Evolutionary conservation across 2,329 filamentous ascomycete genomes (phyloP), one percentile per base, ranked within the genome.

Genomic region (Hirsutella minnesotensis): DNA sequence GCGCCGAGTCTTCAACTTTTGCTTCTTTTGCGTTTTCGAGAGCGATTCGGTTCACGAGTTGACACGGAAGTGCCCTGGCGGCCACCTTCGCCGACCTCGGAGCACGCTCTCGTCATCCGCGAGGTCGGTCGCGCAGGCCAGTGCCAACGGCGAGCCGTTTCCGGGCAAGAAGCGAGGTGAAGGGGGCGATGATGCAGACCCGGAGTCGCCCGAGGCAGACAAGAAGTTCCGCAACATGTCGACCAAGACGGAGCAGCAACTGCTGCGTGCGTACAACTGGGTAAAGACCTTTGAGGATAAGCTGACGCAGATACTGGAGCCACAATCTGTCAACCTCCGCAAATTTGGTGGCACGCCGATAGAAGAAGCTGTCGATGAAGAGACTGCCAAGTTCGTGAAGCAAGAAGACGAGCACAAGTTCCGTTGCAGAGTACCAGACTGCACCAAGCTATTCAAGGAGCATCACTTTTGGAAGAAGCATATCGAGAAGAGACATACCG

Each of bases 11-110:
- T 94, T 94, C 73, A 95, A 92, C 65, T 96, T 98, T 67, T 98
- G 92, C 69, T 95, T 98, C 71, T 98, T 96, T 69, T 98, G 92
- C 61, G 94, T 98, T 5, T 96, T 98, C 53, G 92, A 98, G 65
- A 92, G 88, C 57, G 92, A 98, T 62, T 96, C 90, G 0, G 82
- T 96, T 19, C 92, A 98, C 56, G 92, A 98, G 65, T 72, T 98
- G 51, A 89, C 86, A 34, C 81, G 92, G 46, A 96, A 98, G 65
- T 98, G 92, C 54, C 88, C 92, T 21, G 92, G 92, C 35, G 92
- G 92, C n/a, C 92, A 98, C 69, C 78, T 98, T 47, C 86, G 92
- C 48, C 82, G 92, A 39, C 92, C 92, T 33, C 77, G 89, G 44
- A 84, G 84, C 54, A 94, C 87, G 30, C 73, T 96, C 29, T 92